Percentiles rank a stretch among this genome's conserved stretches.
Evolutionary conservation across 768 basidiomycete species (phyloP).

Genomic region (Podaxis sp.): DNA sequence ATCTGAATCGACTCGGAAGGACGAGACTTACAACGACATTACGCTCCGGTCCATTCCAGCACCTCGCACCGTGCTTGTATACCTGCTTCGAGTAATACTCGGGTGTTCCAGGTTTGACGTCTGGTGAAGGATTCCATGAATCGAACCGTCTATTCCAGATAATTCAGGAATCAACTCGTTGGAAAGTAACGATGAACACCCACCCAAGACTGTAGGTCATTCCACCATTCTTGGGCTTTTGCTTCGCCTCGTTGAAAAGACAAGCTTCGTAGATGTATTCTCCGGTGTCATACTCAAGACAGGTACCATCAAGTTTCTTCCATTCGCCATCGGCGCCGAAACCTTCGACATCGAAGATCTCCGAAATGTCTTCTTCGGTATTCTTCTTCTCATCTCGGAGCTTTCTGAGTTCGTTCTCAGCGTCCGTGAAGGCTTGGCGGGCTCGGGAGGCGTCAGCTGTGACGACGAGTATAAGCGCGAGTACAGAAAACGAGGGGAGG

Average conservation of each 20-base stretch:
- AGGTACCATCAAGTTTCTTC: conserved; percentile 89
- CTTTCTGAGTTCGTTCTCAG: conserved; percentile 57
- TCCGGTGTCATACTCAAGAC: conserved; percentile 80
- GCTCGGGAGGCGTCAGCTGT: conserved; percentile 58
- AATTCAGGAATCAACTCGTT: not conserved
- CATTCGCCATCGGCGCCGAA: conserved; percentile 88
- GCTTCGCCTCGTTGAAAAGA: conserved; percentile 84
- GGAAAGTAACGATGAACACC: conserved; percentile 25
- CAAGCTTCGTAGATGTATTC: conserved; percentile 98
- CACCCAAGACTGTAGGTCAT: conserved; percentile 81
- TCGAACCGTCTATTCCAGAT: conserved; percentile 59
- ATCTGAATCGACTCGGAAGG: not conserved
- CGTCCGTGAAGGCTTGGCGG: conserved; percentile 59
- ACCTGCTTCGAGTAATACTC: conserved; percentile 81
- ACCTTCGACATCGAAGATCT: conserved; percentile 62
- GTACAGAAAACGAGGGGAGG: not conserved
- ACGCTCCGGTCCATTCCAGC: conserved; percentile 96
- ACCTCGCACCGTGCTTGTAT: conserved; percentile 83
- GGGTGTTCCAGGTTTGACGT: conserved; percentile 56
- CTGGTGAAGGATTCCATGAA: conserved; percentile 72
- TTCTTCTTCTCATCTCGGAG: conserved; percentile 53
- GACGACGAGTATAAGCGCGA: not conserved
- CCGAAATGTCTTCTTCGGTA: conserved; percentile 56
- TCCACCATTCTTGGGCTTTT: conserved; percentile 85
- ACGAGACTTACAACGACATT: conserved; percentile 64